These are phyloP conservation scores for Malassezia furfur DNA, from an alignment of 1,284 basidiomycete genomes.

Conservation along the genomic window DNA sequence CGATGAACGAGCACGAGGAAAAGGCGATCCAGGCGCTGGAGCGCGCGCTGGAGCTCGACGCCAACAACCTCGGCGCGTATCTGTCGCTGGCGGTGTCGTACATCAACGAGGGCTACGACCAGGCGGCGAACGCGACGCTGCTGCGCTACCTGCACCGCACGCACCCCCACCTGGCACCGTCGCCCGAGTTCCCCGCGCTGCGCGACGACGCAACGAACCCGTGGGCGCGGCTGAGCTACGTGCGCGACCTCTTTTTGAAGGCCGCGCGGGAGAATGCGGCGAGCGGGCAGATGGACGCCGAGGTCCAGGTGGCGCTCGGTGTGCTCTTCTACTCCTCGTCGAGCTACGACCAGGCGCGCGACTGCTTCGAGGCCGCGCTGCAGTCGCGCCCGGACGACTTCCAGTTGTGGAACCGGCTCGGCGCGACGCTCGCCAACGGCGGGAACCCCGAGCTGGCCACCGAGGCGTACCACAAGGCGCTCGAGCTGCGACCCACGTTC, in stretches of 20 bases:
- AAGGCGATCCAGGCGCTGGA: conserved; percentile 55
- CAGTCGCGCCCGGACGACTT: conserved; percentile 77
- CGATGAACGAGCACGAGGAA: conserved; percentile 76
- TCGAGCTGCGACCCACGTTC: conserved; percentile 88
- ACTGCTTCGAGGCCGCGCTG: conserved; percentile 82
- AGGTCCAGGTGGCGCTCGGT: conserved; percentile 86
- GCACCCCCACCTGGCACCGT: conserved; percentile 60
- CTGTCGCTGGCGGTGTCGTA: conserved; percentile 75
- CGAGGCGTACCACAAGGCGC: conserved; percentile 82
- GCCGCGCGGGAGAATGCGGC: conserved; percentile 60
- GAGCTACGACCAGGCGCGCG: conserved; percentile 69
- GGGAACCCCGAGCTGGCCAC: conserved; percentile 86
- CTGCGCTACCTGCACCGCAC: conserved; percentile 73
- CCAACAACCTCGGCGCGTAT: conserved; percentile 58
- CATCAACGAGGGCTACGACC: conserved; percentile 88
- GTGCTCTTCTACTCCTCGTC: conserved; percentile 80
- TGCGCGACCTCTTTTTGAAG: conserved; percentile 74
- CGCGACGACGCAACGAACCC: conserved; percentile 53
- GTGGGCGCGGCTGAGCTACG: conserved; percentile 74
- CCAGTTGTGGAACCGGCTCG: conserved; percentile 88
- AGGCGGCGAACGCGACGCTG: conserved; percentile 75
- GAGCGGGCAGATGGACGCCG: conserved; percentile 66
- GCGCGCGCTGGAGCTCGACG: conserved; percentile 57
- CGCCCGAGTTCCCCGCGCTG: conserved; percentile 52
- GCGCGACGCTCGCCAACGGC: conserved; percentile 89